Evolutionary conservation across 139 green algal genomes (phyloP).

Genomic region (Tetradesmus obliquus): DNA sequence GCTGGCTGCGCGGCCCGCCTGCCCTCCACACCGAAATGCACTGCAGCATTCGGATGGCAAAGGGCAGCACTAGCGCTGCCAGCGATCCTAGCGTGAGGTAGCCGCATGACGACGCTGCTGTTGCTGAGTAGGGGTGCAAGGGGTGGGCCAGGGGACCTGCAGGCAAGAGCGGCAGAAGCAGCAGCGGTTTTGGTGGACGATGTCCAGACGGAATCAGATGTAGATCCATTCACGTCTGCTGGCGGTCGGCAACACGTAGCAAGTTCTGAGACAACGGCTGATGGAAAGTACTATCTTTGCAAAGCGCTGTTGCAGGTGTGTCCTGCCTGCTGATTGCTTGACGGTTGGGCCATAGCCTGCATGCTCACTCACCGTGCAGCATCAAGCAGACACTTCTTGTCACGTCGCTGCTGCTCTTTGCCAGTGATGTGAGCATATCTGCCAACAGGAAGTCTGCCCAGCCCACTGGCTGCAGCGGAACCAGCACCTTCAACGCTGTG

Average conservation of each 20-base stretch:
- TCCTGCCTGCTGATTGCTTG: neutral
- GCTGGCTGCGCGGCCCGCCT: slow-evolving; percentile 44
- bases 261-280: too few species aligned
- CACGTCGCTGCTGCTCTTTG: slow-evolving; percentile 67
- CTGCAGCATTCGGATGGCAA: slow-evolving; percentile 89
- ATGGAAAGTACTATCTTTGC: neutral
- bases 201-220: neutral
- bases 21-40: slow-evolving; percentile 80
- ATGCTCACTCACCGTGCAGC: slow-evolving; percentile 16
- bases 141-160: slow-evolving; percentile 39
- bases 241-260: neutral
- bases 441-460: slow-evolving; percentile 98
- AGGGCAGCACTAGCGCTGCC: slow-evolving; percentile 82
- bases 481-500: slow-evolving; percentile 72
- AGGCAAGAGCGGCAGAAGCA: neutral
- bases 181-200: neutral
- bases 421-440: slow-evolving; percentile 93
- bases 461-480: slow-evolving; percentile 78
- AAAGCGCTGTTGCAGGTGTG: neutral
- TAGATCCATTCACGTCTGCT: neutral
- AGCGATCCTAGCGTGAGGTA: slow-evolving; percentile 62
- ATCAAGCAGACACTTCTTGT: slow-evolving; percentile 17
- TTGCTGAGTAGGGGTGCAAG: neutral
- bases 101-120: slow-evolving; percentile 9
- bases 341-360: too few species aligned